These are phyloP conservation scores for Coemansia brasiliensis DNA, from an alignment of 192 early-diverging fungal genomes.

Conservation along the genomic window DNA sequence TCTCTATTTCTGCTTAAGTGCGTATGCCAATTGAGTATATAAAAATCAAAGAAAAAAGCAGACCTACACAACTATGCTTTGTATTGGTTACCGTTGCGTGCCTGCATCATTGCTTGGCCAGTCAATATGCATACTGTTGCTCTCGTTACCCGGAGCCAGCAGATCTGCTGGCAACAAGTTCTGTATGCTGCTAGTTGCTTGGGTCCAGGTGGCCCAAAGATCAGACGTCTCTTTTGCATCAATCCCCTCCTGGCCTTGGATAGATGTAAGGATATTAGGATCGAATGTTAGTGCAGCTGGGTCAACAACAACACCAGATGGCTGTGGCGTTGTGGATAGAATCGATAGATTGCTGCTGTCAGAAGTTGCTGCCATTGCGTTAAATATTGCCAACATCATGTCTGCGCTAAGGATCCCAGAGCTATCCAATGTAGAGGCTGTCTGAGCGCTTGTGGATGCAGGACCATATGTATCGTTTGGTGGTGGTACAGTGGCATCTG, in stretches of 20 bases:
- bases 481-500: not conserved
- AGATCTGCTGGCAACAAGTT: not conserved
- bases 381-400: constrained; percentile 47
- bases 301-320: constrained; percentile 6
- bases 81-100: not conserved
- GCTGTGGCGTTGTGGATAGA: constrained; percentile 3
- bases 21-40: constrained; percentile 1
- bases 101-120: constrained; percentile 1
- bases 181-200: constrained; percentile 8
- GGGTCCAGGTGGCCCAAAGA: constrained; percentile 13
- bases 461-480: constrained; percentile 23
- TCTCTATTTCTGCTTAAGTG: too few relatives aligned
- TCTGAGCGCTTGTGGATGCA: not conserved
- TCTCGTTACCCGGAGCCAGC: not conserved
- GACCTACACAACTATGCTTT: not conserved
- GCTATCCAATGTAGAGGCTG: constrained; percentile 2
- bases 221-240: not conserved
- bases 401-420: constrained; percentile 17
- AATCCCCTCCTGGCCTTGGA: constrained; percentile 1
- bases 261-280: constrained; percentile 22
- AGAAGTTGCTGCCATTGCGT: constrained; percentile 31
- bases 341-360: constrained; percentile 1
- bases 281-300: constrained; percentile 31
- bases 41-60: constrained; percentile 5
- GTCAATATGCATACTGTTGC: constrained; percentile 5